Evolutionary conservation across 345 rosid species (phyloP).

Genomic region (Nasturtium officinale): DNA sequence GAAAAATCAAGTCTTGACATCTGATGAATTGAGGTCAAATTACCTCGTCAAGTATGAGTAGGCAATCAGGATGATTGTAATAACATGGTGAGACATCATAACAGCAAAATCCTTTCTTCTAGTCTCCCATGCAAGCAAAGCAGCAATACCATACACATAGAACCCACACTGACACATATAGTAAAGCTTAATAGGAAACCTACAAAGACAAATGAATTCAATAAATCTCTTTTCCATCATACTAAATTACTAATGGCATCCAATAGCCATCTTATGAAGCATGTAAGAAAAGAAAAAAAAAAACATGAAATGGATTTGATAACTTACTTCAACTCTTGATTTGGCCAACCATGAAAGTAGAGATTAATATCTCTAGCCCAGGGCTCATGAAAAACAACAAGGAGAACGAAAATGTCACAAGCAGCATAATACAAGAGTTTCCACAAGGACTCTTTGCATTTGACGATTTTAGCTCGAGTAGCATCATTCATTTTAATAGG

Average conservation of each 20-base stretch:
- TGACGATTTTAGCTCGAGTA: constrained; percentile 54
- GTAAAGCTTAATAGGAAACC: constrained; percentile 66
- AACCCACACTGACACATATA: constrained; percentile 98
- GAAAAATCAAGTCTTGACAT: constrained; percentile 1
- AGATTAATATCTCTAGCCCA: constrained; percentile 70
- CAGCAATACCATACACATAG: constrained; percentile 77
- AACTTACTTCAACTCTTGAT: constrained; percentile 86
- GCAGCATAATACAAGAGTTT: constrained; percentile 70
- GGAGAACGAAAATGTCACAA: constrained; percentile 66
- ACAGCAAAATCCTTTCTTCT: constrained; percentile 95
- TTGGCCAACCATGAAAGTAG: constrained; percentile 81
- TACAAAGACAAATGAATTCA: constrained; percentile 38
- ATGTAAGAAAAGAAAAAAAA: too few relatives aligned
- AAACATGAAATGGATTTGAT: too few relatives aligned
- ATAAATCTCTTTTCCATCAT: not conserved
- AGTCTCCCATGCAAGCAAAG: constrained; percentile 91
- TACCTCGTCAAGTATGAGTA: constrained; percentile 85
- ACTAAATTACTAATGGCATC: not conserved
- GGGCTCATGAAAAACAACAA: constrained; percentile 56
- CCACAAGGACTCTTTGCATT: constrained; percentile 94
- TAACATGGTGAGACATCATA: constrained; percentile 99
- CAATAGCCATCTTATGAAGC: not conserved
- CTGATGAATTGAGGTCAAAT: not conserved
- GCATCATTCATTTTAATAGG: constrained; percentile 57
- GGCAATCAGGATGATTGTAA: constrained; percentile 74